Evolutionary conservation across 108 stramenopile genomes (phyloP).

Genomic region (Hondaea fermentalgiana): DNA sequence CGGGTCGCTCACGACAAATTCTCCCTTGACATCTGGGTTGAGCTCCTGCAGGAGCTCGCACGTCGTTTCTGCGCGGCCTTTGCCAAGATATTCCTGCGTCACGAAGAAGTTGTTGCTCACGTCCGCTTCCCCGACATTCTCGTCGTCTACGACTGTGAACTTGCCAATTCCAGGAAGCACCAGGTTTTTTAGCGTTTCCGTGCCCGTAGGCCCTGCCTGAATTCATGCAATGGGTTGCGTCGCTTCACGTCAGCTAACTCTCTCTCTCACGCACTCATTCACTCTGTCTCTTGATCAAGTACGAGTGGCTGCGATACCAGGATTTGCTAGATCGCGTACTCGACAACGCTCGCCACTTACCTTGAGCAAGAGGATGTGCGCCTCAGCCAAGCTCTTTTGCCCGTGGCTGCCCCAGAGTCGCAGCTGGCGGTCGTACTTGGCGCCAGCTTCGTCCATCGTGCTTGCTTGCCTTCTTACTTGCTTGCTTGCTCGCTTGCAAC

Average conservation of each 20-base stretch:
- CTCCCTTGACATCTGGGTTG: slow-evolving; percentile 26
- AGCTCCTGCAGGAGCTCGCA: slow-evolving; percentile 10
- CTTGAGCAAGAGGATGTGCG: slow-evolving; percentile 50
- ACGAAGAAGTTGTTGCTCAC: slow-evolving; percentile 67
- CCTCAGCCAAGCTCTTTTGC: slow-evolving; percentile 56
- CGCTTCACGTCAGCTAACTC: slow-evolving; percentile 21
- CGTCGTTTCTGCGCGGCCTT: not conserved
- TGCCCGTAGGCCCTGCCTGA: slow-evolving; percentile 73
- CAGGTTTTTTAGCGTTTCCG: slow-evolving; percentile 95
- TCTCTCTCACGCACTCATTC: too few relatives aligned
- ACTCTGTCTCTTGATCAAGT: not conserved
- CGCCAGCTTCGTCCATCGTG: not conserved
- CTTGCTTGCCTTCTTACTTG: too few relatives aligned
- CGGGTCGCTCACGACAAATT: not conserved
- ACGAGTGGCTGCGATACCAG: not conserved
- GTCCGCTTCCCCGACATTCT: slow-evolving; percentile 26
- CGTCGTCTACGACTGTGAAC: slow-evolving; percentile 78
- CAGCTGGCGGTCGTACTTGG: slow-evolving; percentile 97
- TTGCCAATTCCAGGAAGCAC: slow-evolving; percentile 91
- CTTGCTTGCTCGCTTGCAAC: too few relatives aligned
- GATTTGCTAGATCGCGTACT: not conserved
- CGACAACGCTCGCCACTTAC: not conserved
- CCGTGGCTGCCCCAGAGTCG: slow-evolving; percentile 95
- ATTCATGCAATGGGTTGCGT: slow-evolving; percentile 36
- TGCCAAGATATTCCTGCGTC: not conserved